phyloP scores from a whole-genome alignment of 768 basidiomycete genomes.

The Leccinum boreale region DNA sequence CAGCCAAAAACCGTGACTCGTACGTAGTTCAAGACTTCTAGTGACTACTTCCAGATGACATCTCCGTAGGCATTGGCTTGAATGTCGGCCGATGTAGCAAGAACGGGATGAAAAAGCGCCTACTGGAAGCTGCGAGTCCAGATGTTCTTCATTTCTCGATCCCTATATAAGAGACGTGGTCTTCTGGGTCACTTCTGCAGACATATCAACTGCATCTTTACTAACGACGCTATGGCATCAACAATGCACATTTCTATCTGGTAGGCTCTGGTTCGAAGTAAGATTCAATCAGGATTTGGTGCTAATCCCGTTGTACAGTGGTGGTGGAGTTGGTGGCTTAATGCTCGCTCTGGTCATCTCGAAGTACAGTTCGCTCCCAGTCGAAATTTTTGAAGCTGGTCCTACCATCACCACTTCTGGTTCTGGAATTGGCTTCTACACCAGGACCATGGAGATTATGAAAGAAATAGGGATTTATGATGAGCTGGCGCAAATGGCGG shows the following conservation, averaged over 20 bases:
- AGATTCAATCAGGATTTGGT: background rate
- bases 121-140: background rate
- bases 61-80: background rate
- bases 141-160: background rate
- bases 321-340: slow-evolving; percentile 39
- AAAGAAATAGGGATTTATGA: slow-evolving; percentile 38
- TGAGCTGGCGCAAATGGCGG: slow-evolving; percentile 23
- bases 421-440: slow-evolving; percentile 47
- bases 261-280: background rate
- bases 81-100: background rate
- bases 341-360: slow-evolving; percentile 30
- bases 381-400: slow-evolving; percentile 43
- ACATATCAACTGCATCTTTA: background rate
- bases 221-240: slow-evolving; percentile 4
- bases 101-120: background rate
- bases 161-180: background rate
- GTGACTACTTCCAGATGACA: background rate
- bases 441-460: slow-evolving; percentile 44
- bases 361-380: slow-evolving; percentile 24
- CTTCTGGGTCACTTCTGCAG: background rate
- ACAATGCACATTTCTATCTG: slow-evolving; percentile 18
- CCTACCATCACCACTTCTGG: slow-evolving; percentile 40
- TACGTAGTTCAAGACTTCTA: background rate
- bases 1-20: background rate
- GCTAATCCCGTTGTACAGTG: slow-evolving; percentile 25